phyloP scores from a whole-genome alignment of 2,329 filamentous ascomycete genomes.

The Verticillium longisporum region DNA sequence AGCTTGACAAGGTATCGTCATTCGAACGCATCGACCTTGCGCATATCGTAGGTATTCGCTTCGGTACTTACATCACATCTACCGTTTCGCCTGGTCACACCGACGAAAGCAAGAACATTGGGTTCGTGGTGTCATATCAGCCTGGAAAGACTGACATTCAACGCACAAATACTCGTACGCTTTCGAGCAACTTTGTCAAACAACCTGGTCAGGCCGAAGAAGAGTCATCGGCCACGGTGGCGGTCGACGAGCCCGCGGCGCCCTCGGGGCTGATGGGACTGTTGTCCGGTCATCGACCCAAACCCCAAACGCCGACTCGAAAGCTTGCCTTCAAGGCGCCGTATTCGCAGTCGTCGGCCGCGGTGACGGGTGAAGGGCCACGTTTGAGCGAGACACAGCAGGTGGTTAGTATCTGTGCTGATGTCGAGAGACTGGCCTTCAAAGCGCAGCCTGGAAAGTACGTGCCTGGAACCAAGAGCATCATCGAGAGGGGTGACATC shows the following conservation, averaged over 20 bases:
- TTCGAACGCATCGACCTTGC: slow-evolving; percentile 81
- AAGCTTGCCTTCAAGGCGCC: slow-evolving; percentile 50
- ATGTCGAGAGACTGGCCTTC: slow-evolving; percentile 64
- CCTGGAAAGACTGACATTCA: slow-evolving; percentile 65
- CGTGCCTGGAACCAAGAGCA: slow-evolving; percentile 29
- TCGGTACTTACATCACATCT: slow-evolving; percentile 85
- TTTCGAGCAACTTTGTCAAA: slow-evolving; percentile 45
- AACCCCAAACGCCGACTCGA: slow-evolving; percentile 18
- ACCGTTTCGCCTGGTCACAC: slow-evolving; percentile 72
- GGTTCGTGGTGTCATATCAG: slow-evolving; percentile 72
- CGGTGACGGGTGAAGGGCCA: slow-evolving; percentile 41
- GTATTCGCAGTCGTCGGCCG: slow-evolving; percentile 45
- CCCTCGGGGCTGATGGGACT: slow-evolving; percentile 31
- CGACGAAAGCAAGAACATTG: slow-evolving; percentile 75
- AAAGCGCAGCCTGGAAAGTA: slow-evolving; percentile 34
- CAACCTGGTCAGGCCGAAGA: neutral
- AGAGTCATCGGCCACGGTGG: neutral
- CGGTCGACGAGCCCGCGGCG: slow-evolving; percentile 1
- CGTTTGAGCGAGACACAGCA: slow-evolving; percentile 47
- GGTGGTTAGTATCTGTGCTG: slow-evolving; percentile 61
- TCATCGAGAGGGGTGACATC: slow-evolving; percentile 60
- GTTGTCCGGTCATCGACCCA: slow-evolving; percentile 19
- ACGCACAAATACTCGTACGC: slow-evolving; percentile 77
- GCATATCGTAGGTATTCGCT: slow-evolving; percentile 65
- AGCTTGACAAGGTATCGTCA: slow-evolving; percentile 84